Evolutionary conservation across 495 filamentous ascomycete genomes (phyloP).

Genomic region (Penicillium maclennaniae): DNA sequence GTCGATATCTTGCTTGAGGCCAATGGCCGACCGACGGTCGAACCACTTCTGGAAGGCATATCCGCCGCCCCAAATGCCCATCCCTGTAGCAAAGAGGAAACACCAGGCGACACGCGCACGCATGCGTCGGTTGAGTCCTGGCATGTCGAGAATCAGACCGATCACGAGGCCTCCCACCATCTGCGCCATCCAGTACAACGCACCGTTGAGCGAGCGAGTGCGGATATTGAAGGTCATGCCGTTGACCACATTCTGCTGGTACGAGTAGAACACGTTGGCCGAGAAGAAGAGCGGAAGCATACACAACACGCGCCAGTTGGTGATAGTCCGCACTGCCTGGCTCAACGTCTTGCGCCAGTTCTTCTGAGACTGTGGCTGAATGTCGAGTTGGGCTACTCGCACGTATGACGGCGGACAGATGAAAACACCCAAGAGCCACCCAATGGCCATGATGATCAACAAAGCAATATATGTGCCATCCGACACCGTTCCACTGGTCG

Average conservation of each 20-base stretch:
- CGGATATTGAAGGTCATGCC: slow-evolving; percentile 47
- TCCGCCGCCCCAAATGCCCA: slow-evolving; percentile 53
- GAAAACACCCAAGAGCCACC: slow-evolving; percentile 51
- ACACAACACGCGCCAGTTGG: slow-evolving; percentile 40
- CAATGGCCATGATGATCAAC: slow-evolving; percentile 44
- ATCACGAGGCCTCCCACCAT: slow-evolving; percentile 51
- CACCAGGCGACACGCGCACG: slow-evolving; percentile 45
- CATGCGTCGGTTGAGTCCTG: slow-evolving; percentile 31
- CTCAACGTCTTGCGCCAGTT: slow-evolving; percentile 41
- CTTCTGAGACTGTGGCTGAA: slow-evolving; percentile 21
- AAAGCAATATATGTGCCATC: slow-evolving; percentile 50
- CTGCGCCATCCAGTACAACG: slow-evolving; percentile 53
- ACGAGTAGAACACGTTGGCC: slow-evolving; percentile 79
- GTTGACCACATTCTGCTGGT: slow-evolving; percentile 59
- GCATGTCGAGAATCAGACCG: slow-evolving; percentile 45
- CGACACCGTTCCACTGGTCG: slow-evolving; percentile 40
- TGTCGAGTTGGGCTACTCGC: slow-evolving; percentile 39
- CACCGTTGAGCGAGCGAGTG: slow-evolving; percentile 47
- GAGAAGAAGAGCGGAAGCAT: slow-evolving; percentile 53
- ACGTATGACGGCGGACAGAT: slow-evolving; percentile 42
- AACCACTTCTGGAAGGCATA: slow-evolving; percentile 48
- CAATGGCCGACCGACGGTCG: slow-evolving; percentile 24
- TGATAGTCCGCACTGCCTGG: slow-evolving; percentile 50
- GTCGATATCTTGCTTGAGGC: slow-evolving; percentile 39
- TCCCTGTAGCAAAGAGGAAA: slow-evolving; percentile 42